Conservation (phyloP, 495 filamentous ascomycete genomes). For the Aspergillus ostianus region DNA sequence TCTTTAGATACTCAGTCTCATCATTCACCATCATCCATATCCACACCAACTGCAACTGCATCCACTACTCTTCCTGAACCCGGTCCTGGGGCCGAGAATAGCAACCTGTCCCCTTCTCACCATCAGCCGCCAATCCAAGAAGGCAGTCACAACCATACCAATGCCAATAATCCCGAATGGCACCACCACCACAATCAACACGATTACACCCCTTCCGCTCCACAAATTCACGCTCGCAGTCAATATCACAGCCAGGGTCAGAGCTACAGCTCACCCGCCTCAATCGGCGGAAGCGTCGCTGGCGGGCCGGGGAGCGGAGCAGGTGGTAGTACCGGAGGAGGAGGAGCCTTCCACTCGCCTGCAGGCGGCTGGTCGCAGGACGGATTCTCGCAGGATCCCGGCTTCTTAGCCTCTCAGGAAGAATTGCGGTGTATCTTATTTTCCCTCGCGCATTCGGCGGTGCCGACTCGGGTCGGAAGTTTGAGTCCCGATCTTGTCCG, state of each 20-base stretch:
- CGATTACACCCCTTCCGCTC: too few species aligned
- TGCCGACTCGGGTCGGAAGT: slow-evolving; percentile 22
- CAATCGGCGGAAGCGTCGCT: background rate
- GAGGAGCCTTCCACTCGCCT: slow-evolving; percentile 11
- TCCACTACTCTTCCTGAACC: background rate
- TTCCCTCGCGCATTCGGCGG: slow-evolving; percentile 34
- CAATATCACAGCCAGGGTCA: background rate
- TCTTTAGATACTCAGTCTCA: background rate
- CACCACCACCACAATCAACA: too few species aligned
- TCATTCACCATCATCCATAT: background rate
- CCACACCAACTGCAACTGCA: background rate
- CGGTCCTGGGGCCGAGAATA: background rate
- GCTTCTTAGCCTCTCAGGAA: slow-evolving; percentile 39
- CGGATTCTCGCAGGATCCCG: slow-evolving; percentile 37
- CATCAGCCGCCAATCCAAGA: background rate
- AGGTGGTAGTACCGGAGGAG: too few species aligned
- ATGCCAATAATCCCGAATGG: too few species aligned
- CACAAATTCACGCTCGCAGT: too few species aligned
- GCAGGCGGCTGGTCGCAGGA: slow-evolving; percentile 32
- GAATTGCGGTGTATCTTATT: slow-evolving; percentile 38
- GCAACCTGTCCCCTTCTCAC: background rate
- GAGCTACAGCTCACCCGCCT: slow-evolving; percentile 9
- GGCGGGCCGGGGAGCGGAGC: too few species aligned
- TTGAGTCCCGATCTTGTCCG: background rate
- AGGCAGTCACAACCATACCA: background rate